These are phyloP conservation scores for Schrenkiella parvula DNA, from an alignment of 345 rosid genomes.

Conservation along the genomic window DNA sequence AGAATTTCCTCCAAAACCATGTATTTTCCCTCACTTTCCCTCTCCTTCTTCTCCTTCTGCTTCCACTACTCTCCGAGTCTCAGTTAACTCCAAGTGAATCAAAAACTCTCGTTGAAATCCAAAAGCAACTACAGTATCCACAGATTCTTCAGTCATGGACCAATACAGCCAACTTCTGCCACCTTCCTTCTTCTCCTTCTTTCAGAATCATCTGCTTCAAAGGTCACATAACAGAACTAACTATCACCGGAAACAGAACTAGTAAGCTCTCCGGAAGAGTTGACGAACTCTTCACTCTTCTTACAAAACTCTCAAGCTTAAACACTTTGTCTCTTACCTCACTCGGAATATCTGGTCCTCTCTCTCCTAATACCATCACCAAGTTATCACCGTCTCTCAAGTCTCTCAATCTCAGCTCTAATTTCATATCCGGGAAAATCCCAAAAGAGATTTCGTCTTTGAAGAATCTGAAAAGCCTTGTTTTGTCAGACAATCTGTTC, in stretches of 20 bases:
- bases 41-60: slow-evolving; percentile 19
- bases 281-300: slow-evolving; percentile 62
- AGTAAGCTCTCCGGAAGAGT: slow-evolving; percentile 43
- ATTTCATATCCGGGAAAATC: slow-evolving; percentile 63
- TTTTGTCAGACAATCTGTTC: slow-evolving; percentile 54
- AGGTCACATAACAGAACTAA: slow-evolving; percentile 49
- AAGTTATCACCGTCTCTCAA: slow-evolving; percentile 50
- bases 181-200: slow-evolving; percentile 56
- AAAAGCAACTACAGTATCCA: slow-evolving; percentile 67
- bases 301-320: slow-evolving; percentile 62
- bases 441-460: slow-evolving; percentile 49
- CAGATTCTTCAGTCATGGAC: slow-evolving; percentile 65
- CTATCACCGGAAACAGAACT: slow-evolving; percentile 60
- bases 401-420: slow-evolving; percentile 62
- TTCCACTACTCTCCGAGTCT: slow-evolving; percentile 38
- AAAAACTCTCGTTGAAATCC: slow-evolving; percentile 52
- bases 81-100: slow-evolving; percentile 57
- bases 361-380: slow-evolving; percentile 49
- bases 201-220: slow-evolving; percentile 54
- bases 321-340: slow-evolving; percentile 61
- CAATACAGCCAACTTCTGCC: slow-evolving; percentile 71
- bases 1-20: background rate
- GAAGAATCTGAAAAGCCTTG: slow-evolving; percentile 52
- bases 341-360: slow-evolving; percentile 72
- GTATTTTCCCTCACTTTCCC: slow-evolving; percentile 22